Evolutionary conservation across 805 yeast genomes (phyloP), one percentile per base, ranked within the genome.

Genomic region (Maudiozyma bulderi): DNA sequence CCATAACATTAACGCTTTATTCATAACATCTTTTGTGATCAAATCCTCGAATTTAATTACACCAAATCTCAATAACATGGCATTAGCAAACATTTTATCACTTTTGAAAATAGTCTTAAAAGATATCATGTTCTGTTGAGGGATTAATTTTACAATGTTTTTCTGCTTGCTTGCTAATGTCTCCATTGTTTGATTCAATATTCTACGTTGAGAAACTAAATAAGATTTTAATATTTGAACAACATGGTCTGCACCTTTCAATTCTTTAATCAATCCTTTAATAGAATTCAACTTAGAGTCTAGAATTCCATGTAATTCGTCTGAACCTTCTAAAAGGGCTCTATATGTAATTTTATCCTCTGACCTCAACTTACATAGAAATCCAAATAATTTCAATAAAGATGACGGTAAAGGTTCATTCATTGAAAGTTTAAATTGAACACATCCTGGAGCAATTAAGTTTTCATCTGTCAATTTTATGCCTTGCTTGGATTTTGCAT

Each of bases 1-100:
- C 78, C 83, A 85, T 39, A 85, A 62, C 20, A 82, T 61, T 62
- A 85, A 68, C 2, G 76, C 75, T 54, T 81, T 84, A 49, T 81
- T 82, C 50, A 79, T 66, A 43, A 79, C 71, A 40, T 73, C 70
- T 41, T 76, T 69, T 7, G 66, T 66, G 2, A 73, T 57, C 13
- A 84, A 56, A 43, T 77, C 80, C 5, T 78, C 81, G 55, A 74
- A 80, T 20, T 72, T 70, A 3, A 75, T 63, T 9, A 79, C 72
- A 8, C 88, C 90, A 59, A 81, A 74, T 0, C 78, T 68, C 29
- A 80, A 62, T 10, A 80, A 61, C 26, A 84, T 62, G 2, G 86
- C 73, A 52, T 76, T 76, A 29, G 75, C 73, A 54, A 82, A 79
- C 35, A 60, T 58, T 45, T 66, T 64, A 55, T 84, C 91, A 37